These are phyloP conservation scores for Ogataea parapolymorpha DNA, from an alignment of 805 yeast genomes.

Conservation along the genomic window DNA sequence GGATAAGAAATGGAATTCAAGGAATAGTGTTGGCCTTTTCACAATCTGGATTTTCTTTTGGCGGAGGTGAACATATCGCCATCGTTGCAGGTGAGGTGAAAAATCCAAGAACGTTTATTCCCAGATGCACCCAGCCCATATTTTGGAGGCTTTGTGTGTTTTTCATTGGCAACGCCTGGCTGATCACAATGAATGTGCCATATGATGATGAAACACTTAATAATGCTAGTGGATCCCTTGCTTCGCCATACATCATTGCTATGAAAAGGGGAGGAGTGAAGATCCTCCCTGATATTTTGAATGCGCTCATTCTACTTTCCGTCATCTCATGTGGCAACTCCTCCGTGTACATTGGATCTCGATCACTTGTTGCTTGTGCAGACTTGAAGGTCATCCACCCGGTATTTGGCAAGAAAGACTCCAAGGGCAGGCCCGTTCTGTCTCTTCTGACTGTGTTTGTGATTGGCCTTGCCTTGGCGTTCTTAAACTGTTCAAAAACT, in stretches of 20 bases:
- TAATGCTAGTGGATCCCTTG: conserved; percentile 47
- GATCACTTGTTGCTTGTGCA: conserved; percentile 60
- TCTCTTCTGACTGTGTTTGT: conserved; percentile 50
- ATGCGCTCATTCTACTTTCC: conserved; percentile 54
- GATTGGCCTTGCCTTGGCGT: conserved; percentile 53
- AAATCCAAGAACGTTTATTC: conserved; percentile 54
- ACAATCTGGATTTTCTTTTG: conserved; percentile 57
- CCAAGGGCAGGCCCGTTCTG: conserved; percentile 55
- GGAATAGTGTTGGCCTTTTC: conserved; percentile 56
- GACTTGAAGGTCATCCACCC: conserved; percentile 59
- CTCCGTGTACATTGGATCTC: conserved; percentile 47
- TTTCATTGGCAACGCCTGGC: conserved; percentile 48
- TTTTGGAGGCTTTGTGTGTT: conserved; percentile 52
- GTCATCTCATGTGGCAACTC: conserved; percentile 58
- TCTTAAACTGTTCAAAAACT: conserved; percentile 61
- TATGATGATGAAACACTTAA: conserved; percentile 43
- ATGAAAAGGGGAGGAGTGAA: conserved; percentile 45
- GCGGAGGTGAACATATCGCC: conserved; percentile 59
- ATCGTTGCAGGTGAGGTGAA: conserved; percentile 57
- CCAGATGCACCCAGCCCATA: conserved; percentile 54
- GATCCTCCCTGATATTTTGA: conserved; percentile 59
- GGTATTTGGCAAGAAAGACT: conserved; percentile 51
- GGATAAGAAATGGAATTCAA: conserved; percentile 51
- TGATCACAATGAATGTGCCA: conserved; percentile 58
- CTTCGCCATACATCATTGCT: conserved; percentile 72